phyloP scores from a whole-genome alignment of 192 early-diverging fungal genomes.

The Allomyces javanicus region DNA sequence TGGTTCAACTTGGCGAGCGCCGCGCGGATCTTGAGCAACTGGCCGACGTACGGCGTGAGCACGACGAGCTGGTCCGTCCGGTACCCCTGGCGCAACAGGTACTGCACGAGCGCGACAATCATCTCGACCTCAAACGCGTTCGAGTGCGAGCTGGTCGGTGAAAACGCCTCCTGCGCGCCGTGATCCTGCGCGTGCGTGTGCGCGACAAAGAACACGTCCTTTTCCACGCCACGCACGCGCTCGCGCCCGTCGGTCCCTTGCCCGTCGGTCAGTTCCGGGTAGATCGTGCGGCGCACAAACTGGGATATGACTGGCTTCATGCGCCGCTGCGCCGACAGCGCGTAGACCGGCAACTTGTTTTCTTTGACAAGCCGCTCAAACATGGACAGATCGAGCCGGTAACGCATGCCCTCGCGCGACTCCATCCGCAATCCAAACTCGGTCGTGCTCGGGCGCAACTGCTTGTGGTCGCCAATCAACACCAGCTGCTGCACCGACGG shows the following conservation, averaged over 20 bases:
- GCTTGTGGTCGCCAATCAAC: slow-evolving; percentile 17
- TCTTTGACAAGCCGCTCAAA: slow-evolving; percentile 11
- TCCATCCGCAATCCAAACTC: slow-evolving; percentile 3
- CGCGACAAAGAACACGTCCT: slow-evolving; percentile 13
- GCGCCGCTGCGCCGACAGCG: slow-evolving; percentile 10
- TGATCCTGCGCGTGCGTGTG: slow-evolving; percentile 11
- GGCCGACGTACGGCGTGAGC: slow-evolving; percentile 21
- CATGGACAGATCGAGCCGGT: slow-evolving; percentile 16
- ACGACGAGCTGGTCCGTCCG: slow-evolving; percentile 8
- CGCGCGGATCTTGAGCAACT: slow-evolving; percentile 9
- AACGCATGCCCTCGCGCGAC: slow-evolving; percentile 3
- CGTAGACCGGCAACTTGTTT: slow-evolving; percentile 5
- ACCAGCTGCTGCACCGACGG: slow-evolving; percentile 11
- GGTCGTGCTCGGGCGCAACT: slow-evolving; percentile 9
- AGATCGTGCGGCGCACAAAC: slow-evolving; percentile 9
- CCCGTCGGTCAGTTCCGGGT: slow-evolving; percentile 12
- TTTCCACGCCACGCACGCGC: slow-evolving; percentile 9
- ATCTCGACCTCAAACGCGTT: slow-evolving; percentile 13
- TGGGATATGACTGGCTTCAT: slow-evolving; percentile 17
- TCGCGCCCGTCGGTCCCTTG: slow-evolving; percentile 4
- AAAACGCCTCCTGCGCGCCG: not conserved
- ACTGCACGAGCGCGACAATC: slow-evolving; percentile 11
- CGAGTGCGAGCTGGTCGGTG: slow-evolving; percentile 3
- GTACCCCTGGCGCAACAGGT: slow-evolving; percentile 17
- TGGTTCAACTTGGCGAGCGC: not conserved